Evolutionary conservation across 1,284 basidiomycete species (phyloP).

Genomic region (Tetrapyrgos nigripes): DNA sequence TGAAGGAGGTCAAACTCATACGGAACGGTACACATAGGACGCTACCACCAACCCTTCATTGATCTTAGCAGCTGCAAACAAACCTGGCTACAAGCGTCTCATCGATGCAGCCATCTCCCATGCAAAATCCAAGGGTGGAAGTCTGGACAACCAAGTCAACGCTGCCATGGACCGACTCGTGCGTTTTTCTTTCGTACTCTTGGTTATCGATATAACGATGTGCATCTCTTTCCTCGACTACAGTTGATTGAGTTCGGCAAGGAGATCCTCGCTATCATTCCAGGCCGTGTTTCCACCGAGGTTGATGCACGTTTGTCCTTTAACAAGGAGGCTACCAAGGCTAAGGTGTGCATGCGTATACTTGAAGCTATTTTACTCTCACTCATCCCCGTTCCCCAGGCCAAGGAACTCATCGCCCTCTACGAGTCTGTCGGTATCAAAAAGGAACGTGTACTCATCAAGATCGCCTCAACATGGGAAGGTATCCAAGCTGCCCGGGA

Average conservation of each 20-base stretch:
- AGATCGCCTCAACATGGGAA: slow-evolving; percentile 99
- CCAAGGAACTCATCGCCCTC: slow-evolving; percentile 91
- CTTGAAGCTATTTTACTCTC: neutral
- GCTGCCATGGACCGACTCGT: slow-evolving; percentile 90
- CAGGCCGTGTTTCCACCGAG: slow-evolving; percentile 98
- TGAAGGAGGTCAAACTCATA: neutral
- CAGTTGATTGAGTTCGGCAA: slow-evolving; percentile 97
- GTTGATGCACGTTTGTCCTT: slow-evolving; percentile 98
- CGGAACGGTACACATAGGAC: slow-evolving; percentile 52
- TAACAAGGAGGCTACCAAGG: slow-evolving; percentile 92
- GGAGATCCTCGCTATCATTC: slow-evolving; percentile 95
- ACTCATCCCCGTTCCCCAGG: slow-evolving; percentile 49
- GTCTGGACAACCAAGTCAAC: slow-evolving; percentile 74
- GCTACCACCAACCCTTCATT: slow-evolving; percentile 96
- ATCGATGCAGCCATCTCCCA: slow-evolving; percentile 86
- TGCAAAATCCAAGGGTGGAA: slow-evolving; percentile 84
- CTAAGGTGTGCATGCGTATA: slow-evolving; percentile 61
- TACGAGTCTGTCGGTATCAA: slow-evolving; percentile 92
- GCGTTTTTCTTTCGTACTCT: slow-evolving; percentile 32
- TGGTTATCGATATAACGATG: neutral
- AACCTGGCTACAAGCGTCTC: slow-evolving; percentile 84
- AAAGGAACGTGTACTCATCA: slow-evolving; percentile 96
- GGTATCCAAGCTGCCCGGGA: slow-evolving; percentile 98
- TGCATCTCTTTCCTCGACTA: neutral
- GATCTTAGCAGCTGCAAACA: slow-evolving; percentile 93